phyloP scores from a whole-genome alignment of 768 basidiomycete genomes.

The Boletus rubropictus region DNA sequence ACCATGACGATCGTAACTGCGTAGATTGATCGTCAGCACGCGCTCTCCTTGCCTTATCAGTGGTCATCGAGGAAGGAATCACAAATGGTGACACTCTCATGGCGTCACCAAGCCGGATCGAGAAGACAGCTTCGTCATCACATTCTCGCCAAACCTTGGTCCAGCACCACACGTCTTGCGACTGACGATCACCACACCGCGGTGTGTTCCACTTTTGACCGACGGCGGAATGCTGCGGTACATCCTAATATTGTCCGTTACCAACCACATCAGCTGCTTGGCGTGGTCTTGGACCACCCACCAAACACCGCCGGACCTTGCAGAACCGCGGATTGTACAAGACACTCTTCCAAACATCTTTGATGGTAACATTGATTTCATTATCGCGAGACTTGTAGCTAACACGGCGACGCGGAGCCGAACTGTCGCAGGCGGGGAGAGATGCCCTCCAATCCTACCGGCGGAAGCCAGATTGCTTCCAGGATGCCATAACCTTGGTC shows the following conservation, averaged over 20 bases:
- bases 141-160: not conserved
- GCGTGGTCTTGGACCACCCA: conserved; percentile 29
- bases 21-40: not conserved
- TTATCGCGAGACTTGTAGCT: conserved; percentile 6
- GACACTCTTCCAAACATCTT: conserved; percentile 12
- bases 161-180: not conserved
- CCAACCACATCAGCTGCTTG: conserved; percentile 8
- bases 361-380: conserved; percentile 19
- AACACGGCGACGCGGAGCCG: conserved; percentile 14
- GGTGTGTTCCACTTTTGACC: not conserved
- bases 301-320: conserved; percentile 20
- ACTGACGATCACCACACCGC: not conserved
- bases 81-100: no score
- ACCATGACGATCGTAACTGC: not conserved
- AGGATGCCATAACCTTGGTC: conserved; percentile 43
- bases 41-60: not conserved
- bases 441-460: conserved; percentile 36
- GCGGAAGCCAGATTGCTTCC: conserved; percentile 60
- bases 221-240: conserved; percentile 7
- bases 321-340: not conserved
- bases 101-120: no score
- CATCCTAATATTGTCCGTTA: conserved; percentile 10
- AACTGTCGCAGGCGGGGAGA: conserved; percentile 17
- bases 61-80: not conserved
- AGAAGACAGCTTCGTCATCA: no score